Conservation (phyloP, 148 eudicot genomes). For the Vaccinium corymbosum region DNA sequence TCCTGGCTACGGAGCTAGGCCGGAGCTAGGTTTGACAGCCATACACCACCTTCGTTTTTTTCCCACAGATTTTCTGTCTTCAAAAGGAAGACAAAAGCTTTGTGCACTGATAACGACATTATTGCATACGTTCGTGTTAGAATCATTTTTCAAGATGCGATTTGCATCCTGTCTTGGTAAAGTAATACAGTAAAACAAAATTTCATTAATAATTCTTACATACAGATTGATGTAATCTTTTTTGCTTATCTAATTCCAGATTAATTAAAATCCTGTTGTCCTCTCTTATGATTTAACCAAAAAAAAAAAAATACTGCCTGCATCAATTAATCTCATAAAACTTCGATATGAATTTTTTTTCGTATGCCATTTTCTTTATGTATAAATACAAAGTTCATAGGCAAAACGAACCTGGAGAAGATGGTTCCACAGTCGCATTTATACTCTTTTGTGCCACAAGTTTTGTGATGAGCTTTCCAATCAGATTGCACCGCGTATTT, state of each 20-base stretch:
- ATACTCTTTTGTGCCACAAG: conserved; percentile 58
- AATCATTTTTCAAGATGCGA: too few relatives aligned
- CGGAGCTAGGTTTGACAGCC: too few relatives aligned
- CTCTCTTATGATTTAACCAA: too few relatives aligned
- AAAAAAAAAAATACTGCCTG: too few relatives aligned
- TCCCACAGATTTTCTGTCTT: neutral
- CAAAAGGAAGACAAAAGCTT: neutral
- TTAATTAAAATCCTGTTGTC: too few relatives aligned
- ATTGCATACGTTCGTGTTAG: too few relatives aligned
- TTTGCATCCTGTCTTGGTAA: too few relatives aligned
- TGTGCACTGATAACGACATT: neutral
- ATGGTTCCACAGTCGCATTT: conserved; percentile 62
- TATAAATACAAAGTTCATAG: neutral
- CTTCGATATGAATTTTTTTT: neutral
- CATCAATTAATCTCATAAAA: too few relatives aligned
- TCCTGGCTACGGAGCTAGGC: too few relatives aligned
- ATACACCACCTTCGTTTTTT: neutral
- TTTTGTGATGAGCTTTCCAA: conserved; percentile 62
- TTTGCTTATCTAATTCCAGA: neutral
- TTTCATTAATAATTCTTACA: neutral
- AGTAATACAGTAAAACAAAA: neutral
- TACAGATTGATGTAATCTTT: neutral
- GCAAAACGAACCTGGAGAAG: conserved; percentile 38
- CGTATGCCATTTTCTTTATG: neutral
- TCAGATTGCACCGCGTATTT: conserved; percentile 60